phyloP scores from a whole-genome alignment of 768 basidiomycete genomes.

The Podaxis sp. region DNA sequence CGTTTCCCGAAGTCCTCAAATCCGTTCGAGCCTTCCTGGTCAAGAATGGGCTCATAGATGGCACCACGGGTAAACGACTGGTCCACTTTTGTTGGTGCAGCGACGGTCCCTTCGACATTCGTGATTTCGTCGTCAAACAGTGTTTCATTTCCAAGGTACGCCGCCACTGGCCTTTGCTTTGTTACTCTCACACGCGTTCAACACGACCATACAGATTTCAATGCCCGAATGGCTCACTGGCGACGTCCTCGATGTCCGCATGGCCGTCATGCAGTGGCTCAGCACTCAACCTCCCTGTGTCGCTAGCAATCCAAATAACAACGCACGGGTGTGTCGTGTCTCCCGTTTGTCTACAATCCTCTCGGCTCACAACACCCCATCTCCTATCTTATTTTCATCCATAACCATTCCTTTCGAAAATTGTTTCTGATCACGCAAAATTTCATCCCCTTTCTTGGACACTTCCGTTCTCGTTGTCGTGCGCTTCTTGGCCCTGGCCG shows the following conservation, averaged over 20 bases:
- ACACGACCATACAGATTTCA: conserved; percentile 35
- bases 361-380: not conserved
- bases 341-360: not conserved
- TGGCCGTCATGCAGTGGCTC: conserved; percentile 48
- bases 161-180: conserved; percentile 16
- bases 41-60: conserved; percentile 65
- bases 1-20: conserved; percentile 65
- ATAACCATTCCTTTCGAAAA: conserved; percentile 1
- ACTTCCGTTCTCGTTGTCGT: not conserved
- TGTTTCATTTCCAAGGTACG: conserved; percentile 78
- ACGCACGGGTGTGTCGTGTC: conserved; percentile 17
- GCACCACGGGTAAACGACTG: conserved; percentile 47
- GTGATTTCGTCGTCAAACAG: conserved; percentile 86
- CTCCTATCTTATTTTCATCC: not conserved
- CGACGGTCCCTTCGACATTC: conserved; percentile 79
- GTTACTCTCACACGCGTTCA: conserved; percentile 1
- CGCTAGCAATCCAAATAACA: not conserved
- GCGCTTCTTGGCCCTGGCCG: not conserved
- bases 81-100: conserved; percentile 77
- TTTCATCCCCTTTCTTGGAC: not conserved
- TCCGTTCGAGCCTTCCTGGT: conserved; percentile 64
- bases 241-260: conserved; percentile 73
- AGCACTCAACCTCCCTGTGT: conserved; percentile 20
- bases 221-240: conserved; percentile 74
- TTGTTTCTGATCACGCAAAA: conserved; percentile 7